Conservation (phyloP, 352 stramenopile genomes). For the Phytophthora pisi region DNA sequence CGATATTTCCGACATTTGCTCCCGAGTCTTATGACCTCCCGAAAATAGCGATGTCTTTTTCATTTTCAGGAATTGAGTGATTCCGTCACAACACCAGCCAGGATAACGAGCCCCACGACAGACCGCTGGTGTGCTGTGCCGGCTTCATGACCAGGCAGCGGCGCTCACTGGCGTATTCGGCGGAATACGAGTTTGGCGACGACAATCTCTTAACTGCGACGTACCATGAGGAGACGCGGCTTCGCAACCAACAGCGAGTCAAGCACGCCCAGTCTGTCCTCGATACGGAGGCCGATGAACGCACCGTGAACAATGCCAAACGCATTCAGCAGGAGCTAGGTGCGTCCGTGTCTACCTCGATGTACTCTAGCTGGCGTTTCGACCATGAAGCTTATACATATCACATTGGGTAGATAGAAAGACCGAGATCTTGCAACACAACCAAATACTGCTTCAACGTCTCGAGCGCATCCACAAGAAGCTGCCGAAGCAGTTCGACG, state of each 20-base stretch:
- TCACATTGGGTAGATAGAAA: slow-evolving; percentile 45
- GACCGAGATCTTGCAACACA: slow-evolving; percentile 54
- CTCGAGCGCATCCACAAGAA: slow-evolving; percentile 65
- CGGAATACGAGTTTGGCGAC: slow-evolving; percentile 71
- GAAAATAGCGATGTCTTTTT: slow-evolving; percentile 1
- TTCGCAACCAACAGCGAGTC: slow-evolving; percentile 55
- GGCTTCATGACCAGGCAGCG: slow-evolving; percentile 57
- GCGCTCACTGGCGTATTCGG: slow-evolving; percentile 53
- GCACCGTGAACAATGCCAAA: slow-evolving; percentile 58
- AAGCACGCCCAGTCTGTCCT: slow-evolving; percentile 53
- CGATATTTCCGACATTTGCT: no score
- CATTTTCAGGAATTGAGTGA: not conserved
- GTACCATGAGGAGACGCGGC: slow-evolving; percentile 47
- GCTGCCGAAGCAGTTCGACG: slow-evolving; percentile 63
- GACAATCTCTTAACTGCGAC: slow-evolving; percentile 66
- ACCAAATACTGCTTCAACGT: slow-evolving; percentile 48
- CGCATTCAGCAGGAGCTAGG: slow-evolving; percentile 62
- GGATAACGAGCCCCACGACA: not conserved
- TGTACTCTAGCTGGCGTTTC: no score
- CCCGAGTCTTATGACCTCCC: not conserved
- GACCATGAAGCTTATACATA: not conserved
- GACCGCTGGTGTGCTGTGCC: not conserved
- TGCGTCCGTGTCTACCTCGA: slow-evolving; percentile 5
- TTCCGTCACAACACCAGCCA: not conserved
- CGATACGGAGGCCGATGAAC: slow-evolving; percentile 26